Conservation (phyloP, 768 basidiomycete species). For the Mycena metata region DNA sequence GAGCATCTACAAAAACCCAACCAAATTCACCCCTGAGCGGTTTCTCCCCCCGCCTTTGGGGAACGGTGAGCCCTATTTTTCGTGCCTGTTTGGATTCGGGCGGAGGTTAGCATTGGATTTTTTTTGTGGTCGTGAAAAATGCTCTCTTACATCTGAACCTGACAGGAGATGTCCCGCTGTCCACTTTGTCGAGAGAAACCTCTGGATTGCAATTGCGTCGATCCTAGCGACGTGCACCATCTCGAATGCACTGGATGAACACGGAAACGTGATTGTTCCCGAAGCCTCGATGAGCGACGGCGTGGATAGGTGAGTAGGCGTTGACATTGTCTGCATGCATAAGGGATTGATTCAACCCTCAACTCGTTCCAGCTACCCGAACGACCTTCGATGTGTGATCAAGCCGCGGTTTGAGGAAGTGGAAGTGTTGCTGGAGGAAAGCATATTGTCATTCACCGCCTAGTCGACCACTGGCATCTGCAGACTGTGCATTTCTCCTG, state of each 20-base stretch:
- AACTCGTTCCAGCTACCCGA: slow-evolving; percentile 23
- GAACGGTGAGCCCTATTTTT: too few relatives aligned
- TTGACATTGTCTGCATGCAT: slow-evolving; percentile 16
- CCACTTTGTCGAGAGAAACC: slow-evolving; percentile 16
- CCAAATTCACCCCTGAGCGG: slow-evolving; percentile 16
- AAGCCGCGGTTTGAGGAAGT: slow-evolving; percentile 23
- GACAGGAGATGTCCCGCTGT: slow-evolving; percentile 5
- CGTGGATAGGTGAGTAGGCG: slow-evolving; percentile 20
- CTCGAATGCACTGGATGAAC: slow-evolving; percentile 25
- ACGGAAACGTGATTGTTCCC: slow-evolving; percentile 19
- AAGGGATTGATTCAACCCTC: slow-evolving; percentile 8
- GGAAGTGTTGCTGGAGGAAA: slow-evolving; percentile 23
- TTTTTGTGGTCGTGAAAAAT: slow-evolving; percentile 12
- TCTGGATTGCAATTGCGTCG: slow-evolving; percentile 30
- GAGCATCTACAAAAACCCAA: slow-evolving; percentile 13
- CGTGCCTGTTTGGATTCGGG: too few relatives aligned
- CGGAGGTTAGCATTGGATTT: neutral
- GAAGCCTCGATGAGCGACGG: slow-evolving; percentile 22
- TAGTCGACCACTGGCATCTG: slow-evolving; percentile 19
- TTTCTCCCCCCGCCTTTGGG: neutral
- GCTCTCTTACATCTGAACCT: slow-evolving; percentile 14
- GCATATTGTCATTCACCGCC: slow-evolving; percentile 13
- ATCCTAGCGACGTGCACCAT: slow-evolving; percentile 25
- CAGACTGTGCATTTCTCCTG: neutral
- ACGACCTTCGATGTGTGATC: slow-evolving; percentile 26